Percentiles rank a stretch among this genome's conserved stretches.
Conservation (phyloP, 129 eudicot species). For the Ambrosia artemisiifolia region DNA sequence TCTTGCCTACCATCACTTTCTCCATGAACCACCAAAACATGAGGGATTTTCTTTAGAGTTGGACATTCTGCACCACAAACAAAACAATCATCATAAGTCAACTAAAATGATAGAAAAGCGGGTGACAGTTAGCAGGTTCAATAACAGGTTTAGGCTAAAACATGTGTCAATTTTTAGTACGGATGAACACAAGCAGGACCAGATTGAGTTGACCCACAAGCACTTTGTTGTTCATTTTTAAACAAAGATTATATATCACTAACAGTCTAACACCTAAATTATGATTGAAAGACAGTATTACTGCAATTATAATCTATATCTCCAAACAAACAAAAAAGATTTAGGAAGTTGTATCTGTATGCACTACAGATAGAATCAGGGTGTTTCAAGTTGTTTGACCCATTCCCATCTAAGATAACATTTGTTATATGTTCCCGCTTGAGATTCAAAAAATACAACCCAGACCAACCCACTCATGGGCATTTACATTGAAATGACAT, state of each 20-base stretch:
- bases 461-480: not conserved
- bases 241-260: not conserved
- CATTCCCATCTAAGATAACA: not conserved
- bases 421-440: not conserved
- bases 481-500: not conserved
- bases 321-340: not conserved
- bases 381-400: not conserved
- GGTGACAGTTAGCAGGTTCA: not conserved
- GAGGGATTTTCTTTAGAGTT: constrained; percentile 58
- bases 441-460: not conserved
- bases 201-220: not conserved
- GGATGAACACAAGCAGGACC: not conserved
- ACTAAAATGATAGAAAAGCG: not conserved
- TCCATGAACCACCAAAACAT: constrained; percentile 91
- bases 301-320: not conserved
- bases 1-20: constrained; percentile 88
- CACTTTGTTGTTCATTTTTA: not conserved
- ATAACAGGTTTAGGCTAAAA: not conserved
- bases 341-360: not conserved
- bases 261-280: not conserved
- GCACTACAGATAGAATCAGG: not conserved
- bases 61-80: constrained; percentile 64
- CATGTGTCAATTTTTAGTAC: not conserved
- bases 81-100: not conserved
- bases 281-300: not conserved